Percentiles rank a stretch among this genome's conserved stretches.
phyloP scores from a whole-genome alignment of 2,329 filamentous ascomycete genomes.

The Cercospora zeae-maydis region DNA sequence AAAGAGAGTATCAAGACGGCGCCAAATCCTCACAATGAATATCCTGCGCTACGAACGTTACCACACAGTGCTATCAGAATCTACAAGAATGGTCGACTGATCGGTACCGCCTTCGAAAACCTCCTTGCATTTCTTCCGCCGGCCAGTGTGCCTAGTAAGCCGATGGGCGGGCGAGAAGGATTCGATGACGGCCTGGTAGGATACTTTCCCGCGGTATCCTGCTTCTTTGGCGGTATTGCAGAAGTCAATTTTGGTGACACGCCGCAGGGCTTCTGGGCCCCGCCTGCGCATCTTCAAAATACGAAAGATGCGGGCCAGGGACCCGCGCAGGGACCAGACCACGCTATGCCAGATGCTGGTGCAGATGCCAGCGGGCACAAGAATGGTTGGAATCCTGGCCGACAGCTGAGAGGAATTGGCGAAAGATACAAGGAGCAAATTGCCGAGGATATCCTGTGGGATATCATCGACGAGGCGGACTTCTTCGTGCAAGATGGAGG shows the following conservation, averaged over 20 bases:
- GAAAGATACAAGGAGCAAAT: conserved; percentile 91
- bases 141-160: conserved; percentile 69
- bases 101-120: conserved; percentile 84
- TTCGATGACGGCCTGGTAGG: conserved; percentile 93
- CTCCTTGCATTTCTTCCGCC: conserved; percentile 88
- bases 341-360: conserved; percentile 33
- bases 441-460: conserved; percentile 87
- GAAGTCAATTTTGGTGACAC: conserved; percentile 94
- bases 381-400: conserved; percentile 33
- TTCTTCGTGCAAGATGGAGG: conserved; percentile 71
- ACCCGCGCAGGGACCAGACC: conserved; percentile 30
- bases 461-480: conserved; percentile 91
- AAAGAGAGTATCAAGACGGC: conserved; percentile 51
- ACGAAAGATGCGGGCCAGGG: conserved; percentile 17
- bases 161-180: conserved; percentile 72
- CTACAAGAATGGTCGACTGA: conserved; percentile 84
- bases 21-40: conserved; percentile 68
- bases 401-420: conserved; percentile 57
- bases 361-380: conserved; percentile 22
- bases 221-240: conserved; percentile 85
- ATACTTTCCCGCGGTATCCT: conserved; percentile 90
- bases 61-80: conserved; percentile 82
- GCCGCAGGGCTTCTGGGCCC: conserved; percentile 77
- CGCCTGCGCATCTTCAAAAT: conserved; percentile 56
- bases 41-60: conserved; percentile 75